Conservation (phyloP, 768 basidiomycete genomes). For the Roridomyces roridus region DNA sequence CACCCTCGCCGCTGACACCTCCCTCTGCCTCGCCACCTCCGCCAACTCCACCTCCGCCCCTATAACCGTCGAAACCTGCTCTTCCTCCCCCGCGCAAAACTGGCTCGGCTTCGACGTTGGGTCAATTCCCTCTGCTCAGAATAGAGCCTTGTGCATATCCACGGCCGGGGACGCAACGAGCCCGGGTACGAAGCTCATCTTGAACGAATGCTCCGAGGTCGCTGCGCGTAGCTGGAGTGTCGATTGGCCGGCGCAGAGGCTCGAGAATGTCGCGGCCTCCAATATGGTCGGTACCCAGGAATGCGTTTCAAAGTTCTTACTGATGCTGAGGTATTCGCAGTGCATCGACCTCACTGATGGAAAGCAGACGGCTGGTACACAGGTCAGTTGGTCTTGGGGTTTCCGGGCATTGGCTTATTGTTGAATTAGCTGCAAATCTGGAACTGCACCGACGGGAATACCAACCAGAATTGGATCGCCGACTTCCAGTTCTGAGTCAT, state of each 20-base stretch:
- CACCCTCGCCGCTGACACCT: not conserved
- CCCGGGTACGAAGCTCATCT: not conserved
- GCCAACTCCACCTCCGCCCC: not conserved
- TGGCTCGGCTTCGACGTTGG: not conserved
- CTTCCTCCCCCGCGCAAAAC: not conserved
- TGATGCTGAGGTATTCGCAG: too few relatives aligned
- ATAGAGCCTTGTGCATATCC: not conserved
- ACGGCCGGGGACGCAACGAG: not conserved
- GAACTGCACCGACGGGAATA: too few relatives aligned
- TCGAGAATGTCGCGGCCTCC: not conserved
- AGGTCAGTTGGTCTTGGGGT: too few relatives aligned
- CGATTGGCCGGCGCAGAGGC: not conserved
- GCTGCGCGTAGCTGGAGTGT: not conserved
- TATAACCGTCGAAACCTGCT: not conserved
- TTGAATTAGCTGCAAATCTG: too few relatives aligned
- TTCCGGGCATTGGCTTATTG: too few relatives aligned
- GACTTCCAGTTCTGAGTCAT: too few relatives aligned
- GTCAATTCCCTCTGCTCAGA: not conserved
- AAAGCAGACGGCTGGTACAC: too few relatives aligned
- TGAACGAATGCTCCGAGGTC: not conserved
- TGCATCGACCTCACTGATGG: too few relatives aligned
- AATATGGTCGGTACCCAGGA: not conserved
- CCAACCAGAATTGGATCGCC: too few relatives aligned
- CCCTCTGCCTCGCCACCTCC: not conserved
- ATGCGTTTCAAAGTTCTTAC: not conserved